These are phyloP conservation scores for Waltiozyma sp. DNA, from an alignment of 1,139 yeast genomes.

Conservation along the genomic window DNA sequence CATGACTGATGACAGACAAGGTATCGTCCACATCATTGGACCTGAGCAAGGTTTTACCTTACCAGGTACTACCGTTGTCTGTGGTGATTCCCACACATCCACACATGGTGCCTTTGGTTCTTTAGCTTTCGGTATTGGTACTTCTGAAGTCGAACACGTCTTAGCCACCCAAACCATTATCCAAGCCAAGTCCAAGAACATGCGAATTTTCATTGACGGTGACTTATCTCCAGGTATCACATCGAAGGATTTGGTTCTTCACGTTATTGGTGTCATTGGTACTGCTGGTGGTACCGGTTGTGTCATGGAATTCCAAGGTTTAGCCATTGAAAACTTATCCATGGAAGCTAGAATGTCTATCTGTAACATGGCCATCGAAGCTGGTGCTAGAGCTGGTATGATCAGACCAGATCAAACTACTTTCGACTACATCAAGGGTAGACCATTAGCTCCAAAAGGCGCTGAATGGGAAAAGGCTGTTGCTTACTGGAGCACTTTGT, in stretches of 20 bases:
- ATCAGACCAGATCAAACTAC: conserved; percentile 89
- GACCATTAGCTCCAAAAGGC: conserved; percentile 91
- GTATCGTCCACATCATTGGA: conserved; percentile 95
- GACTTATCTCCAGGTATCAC: conserved; percentile 80
- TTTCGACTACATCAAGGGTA: conserved; percentile 77
- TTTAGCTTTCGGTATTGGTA: conserved; percentile 97
- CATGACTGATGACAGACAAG: conserved; percentile 88
- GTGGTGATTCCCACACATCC: conserved; percentile 97
- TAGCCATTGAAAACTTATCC: conserved; percentile 76
- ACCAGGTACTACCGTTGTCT: conserved; percentile 97
- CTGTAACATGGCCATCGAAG: conserved; percentile 98
- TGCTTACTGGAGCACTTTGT: conserved; percentile 78
- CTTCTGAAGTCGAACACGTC: conserved; percentile 97
- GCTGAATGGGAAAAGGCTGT: conserved; percentile 93
- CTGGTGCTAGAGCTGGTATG: conserved; percentile 99
- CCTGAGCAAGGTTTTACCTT: conserved; percentile 98
- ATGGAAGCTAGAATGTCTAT: conserved; percentile 99
- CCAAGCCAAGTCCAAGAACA: conserved; percentile 90
- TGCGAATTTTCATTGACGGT: conserved; percentile 82
- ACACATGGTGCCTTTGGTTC: conserved; percentile 99
- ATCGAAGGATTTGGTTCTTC: conserved; percentile 87
- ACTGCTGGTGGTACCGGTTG: conserved; percentile 99
- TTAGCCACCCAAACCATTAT: conserved; percentile 93
- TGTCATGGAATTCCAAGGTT: conserved; percentile 94
- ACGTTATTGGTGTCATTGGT: conserved; percentile 92